Conservation (phyloP, 768 basidiomycete genomes). For the Lactarius sp. region DNA sequence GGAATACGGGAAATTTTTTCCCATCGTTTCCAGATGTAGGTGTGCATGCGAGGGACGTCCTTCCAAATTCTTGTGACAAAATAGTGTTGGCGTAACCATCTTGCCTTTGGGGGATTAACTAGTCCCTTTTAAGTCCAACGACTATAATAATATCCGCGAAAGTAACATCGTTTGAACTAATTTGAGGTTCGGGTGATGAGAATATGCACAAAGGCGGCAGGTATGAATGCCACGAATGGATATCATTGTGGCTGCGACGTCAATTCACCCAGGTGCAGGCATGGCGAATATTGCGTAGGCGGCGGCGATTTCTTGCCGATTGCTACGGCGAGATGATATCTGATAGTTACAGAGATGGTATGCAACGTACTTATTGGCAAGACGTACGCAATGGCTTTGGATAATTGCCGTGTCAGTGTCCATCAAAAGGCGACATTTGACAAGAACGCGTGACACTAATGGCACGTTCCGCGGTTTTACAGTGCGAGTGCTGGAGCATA, state of each 20-base stretch:
- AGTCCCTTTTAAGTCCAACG: neutral
- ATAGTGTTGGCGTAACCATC: neutral
- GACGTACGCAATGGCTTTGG: neutral
- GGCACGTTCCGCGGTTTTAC: neutral
- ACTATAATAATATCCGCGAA: neutral
- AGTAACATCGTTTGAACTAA: constrained; percentile 9
- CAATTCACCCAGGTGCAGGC: neutral
- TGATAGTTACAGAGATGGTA: neutral
- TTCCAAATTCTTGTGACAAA: neutral
- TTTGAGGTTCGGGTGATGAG: neutral
- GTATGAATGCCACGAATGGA: neutral
- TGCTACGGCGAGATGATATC: neutral
- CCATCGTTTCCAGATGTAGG: neutral
- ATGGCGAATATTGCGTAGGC: neutral
- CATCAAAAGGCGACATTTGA: neutral
- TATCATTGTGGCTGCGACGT: neutral
- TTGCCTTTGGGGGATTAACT: constrained; percentile 4
- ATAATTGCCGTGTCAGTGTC: neutral
- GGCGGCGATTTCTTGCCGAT: neutral
- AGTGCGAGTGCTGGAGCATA: neutral
- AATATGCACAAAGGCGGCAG: neutral
- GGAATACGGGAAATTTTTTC: neutral
- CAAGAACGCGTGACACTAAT: neutral
- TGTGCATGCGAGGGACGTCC: neutral
- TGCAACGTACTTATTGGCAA: neutral